Evolutionary conservation across 805 yeast genomes (phyloP).

Genomic region (Metschnikowia santaceciliae): DNA sequence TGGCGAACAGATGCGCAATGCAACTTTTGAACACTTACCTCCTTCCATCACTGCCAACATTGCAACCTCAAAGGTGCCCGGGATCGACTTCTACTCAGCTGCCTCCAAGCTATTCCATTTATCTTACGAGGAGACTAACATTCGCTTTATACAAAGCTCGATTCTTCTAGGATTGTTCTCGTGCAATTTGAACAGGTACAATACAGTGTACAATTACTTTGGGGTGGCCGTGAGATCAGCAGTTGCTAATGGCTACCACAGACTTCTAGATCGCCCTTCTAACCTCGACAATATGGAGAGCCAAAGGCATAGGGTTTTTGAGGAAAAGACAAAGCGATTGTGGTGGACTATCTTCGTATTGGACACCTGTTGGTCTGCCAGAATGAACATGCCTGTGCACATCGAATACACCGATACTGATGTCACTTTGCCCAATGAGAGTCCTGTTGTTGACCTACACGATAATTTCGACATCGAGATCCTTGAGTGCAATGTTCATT

Average conservation of each 20-base stretch:
- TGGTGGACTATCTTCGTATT: slow-evolving; percentile 43
- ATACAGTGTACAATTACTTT: slow-evolving; percentile 36
- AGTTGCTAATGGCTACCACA: slow-evolving; percentile 35
- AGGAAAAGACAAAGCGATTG: slow-evolving; percentile 33
- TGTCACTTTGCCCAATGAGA: slow-evolving; percentile 38
- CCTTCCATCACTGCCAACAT: slow-evolving; percentile 8
- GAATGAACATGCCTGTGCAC: slow-evolving; percentile 37
- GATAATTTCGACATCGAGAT: slow-evolving; percentile 29
- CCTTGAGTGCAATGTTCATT: slow-evolving; percentile 36
- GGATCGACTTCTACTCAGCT: slow-evolving; percentile 29
- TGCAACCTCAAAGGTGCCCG: slow-evolving; percentile 24
- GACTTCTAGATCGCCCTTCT: slow-evolving; percentile 21
- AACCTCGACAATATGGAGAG: slow-evolving; percentile 1
- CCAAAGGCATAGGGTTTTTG: slow-evolving; percentile 3
- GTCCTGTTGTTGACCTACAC: slow-evolving; percentile 20
- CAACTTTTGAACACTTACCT: slow-evolving; percentile 9
- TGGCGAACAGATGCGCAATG: slow-evolving; percentile 33
- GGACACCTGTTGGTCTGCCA: slow-evolving; percentile 39
- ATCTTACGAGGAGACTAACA: slow-evolving; percentile 27
- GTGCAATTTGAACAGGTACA: slow-evolving; percentile 34
- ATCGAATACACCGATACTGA: slow-evolving; percentile 42
- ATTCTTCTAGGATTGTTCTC: slow-evolving; percentile 33
- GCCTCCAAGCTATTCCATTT: slow-evolving; percentile 32
- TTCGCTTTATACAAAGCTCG: slow-evolving; percentile 34
- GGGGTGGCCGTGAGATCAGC: slow-evolving; percentile 39